Base-by-base conservation (phyloP, 805 yeast species). In the Ascoidea asiatica region DNA sequence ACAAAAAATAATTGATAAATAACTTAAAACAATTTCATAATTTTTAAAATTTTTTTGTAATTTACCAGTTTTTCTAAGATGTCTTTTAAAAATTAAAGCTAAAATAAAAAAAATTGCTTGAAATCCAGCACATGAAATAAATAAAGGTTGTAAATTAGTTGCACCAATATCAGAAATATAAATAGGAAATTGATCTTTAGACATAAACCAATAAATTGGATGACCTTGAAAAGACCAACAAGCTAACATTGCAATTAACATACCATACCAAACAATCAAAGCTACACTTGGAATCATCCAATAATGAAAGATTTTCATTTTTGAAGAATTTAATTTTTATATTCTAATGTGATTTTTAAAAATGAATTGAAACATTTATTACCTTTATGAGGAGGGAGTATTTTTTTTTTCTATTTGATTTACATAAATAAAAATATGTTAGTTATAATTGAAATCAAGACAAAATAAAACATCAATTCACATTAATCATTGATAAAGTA, bases 111-210 rank as follows among this genome's bases (percentile, higher is more conserved):
- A 77, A 4, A 84, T 63, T 13, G 88, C 94, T 63, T 87, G 95
- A 57, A 78, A 69, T 0, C 80, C 85, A 1, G 85, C 68, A 53
- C 95, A 80, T 17, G 81, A 64, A 37, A 89, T 86, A 61, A 90
- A 90, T 19, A 89, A 61, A 1, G 95, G 95, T 58, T 88, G 83
- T 42, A 87, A 64, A 52, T 78, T 79, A 7, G 95, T 83, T 7
- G 97, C 96, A 3, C 90, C 96, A 43, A 89, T 74, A 55, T 89
- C 85, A 3, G 95, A 82, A 42, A 90, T 75, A 61, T 82, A 90
- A 2, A 86, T 79, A 37, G 79, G 73, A 35, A 62, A 54, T 50
- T 69, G 76, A 3, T 62, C 48, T 1, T 57, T 44, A 35, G 63
- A 62, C 69, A 77, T 72, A 50, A 77, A 78, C 45, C 66, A 58